phyloP scores from a whole-genome alignment of 2,329 filamentous ascomycete genomes.

The Aspergillus sp. region DNA sequence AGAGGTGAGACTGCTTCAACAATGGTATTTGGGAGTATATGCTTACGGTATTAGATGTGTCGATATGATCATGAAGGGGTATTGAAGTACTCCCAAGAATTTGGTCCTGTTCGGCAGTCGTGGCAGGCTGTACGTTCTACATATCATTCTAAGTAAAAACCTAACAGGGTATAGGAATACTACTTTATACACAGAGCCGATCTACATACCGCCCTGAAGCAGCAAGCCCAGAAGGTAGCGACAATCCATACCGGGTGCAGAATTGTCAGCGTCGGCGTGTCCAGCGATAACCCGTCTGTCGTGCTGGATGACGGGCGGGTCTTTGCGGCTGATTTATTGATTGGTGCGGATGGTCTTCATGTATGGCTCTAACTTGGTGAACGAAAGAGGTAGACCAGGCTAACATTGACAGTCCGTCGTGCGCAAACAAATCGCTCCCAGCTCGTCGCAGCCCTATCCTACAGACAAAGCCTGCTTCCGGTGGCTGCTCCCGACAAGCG shows the following conservation, averaged over 20 bases:
- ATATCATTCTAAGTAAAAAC: too few species aligned
- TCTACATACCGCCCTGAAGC: slow-evolving; percentile 40
- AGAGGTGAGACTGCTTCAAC: slow-evolving; percentile 11
- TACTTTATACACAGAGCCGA: slow-evolving; percentile 43
- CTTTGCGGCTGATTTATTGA: slow-evolving; percentile 22
- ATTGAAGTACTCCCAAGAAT: slow-evolving; percentile 19
- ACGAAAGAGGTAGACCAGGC: neutral
- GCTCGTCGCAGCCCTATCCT: slow-evolving; percentile 16
- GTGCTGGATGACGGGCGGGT: slow-evolving; percentile 20
- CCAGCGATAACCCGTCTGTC: slow-evolving; percentile 14
- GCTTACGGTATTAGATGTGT: slow-evolving; percentile 16
- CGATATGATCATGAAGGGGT: slow-evolving; percentile 19
- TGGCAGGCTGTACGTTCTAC: slow-evolving; percentile 23
- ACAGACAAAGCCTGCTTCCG: slow-evolving; percentile 26
- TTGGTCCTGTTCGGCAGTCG: slow-evolving; percentile 13
- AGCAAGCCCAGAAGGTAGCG: slow-evolving; percentile 28
- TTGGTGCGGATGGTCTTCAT: slow-evolving; percentile 27
- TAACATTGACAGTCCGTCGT: slow-evolving; percentile 21
- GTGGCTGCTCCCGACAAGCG: slow-evolving; percentile 22
- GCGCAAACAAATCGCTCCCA: slow-evolving; percentile 19
- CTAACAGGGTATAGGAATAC: slow-evolving; percentile 21
- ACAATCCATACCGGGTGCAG: slow-evolving; percentile 23
- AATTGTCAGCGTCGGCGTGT: slow-evolving; percentile 18
- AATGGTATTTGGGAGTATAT: too few species aligned
- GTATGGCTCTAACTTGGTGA: slow-evolving; percentile 7